Conservation (phyloP, 805 yeast species). For the Wickerhamomyces alni region DNA sequence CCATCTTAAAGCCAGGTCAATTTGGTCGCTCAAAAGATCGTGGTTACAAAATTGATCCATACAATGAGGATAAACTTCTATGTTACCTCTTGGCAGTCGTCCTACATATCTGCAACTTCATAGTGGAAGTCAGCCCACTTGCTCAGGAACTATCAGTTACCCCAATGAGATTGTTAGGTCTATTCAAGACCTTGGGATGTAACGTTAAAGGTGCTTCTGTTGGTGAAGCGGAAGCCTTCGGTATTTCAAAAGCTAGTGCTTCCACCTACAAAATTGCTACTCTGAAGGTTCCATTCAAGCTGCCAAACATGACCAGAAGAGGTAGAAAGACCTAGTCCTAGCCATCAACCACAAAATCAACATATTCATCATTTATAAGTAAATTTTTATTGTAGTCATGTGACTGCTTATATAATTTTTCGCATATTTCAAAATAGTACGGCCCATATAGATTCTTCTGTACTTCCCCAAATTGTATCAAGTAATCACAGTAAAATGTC, state of each 20-base stretch:
- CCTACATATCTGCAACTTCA: conserved; percentile 70
- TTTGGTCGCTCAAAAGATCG: conserved; percentile 73
- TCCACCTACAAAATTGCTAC: conserved; percentile 72
- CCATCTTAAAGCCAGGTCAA: conserved; percentile 56
- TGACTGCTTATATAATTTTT: no score
- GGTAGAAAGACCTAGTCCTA: conserved; percentile 33
- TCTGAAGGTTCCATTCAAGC: conserved; percentile 80
- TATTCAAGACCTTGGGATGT: conserved; percentile 83
- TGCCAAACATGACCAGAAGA: conserved; percentile 77
- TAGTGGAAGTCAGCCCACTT: conserved; percentile 70
- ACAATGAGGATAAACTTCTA: conserved; percentile 77
- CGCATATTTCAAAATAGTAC: no score
- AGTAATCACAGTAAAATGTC: no score
- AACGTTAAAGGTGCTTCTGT: conserved; percentile 62
- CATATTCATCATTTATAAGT: no score
- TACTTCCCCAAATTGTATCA: no score
- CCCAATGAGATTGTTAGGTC: conserved; percentile 60
- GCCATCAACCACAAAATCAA: neutral
- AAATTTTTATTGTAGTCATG: no score
- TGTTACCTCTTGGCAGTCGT: conserved; percentile 70
- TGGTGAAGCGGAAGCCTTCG: conserved; percentile 70
- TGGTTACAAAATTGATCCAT: conserved; percentile 80
- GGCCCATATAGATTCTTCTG: no score
- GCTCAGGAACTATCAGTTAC: conserved; percentile 81
- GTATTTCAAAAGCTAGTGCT: conserved; percentile 54